phyloP scores from a whole-genome alignment of 2,329 filamentous ascomycete species.

The Stagonosporopsis cucurbitacearum region DNA sequence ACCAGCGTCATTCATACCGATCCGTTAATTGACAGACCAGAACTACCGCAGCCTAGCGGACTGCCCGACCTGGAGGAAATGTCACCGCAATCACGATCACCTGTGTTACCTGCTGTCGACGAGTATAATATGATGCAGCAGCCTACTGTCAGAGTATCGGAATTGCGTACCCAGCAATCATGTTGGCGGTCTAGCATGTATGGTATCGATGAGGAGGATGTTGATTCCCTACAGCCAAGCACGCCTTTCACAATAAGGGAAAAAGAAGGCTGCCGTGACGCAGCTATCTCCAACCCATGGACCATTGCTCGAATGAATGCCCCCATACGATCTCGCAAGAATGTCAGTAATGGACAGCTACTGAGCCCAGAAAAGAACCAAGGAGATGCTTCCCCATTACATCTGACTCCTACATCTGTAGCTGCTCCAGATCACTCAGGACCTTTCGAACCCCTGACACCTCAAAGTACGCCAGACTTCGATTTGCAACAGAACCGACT shows the following conservation, averaged over 20 bases:
- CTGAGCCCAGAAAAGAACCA: conserved; percentile 35
- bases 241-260: conserved; percentile 27
- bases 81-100: neutral
- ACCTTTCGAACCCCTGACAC: conserved; percentile 23
- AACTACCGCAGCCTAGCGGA: conserved; percentile 4
- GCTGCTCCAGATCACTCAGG: conserved; percentile 1
- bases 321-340: conserved; percentile 25
- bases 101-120: neutral
- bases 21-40: neutral
- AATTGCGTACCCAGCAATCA: neutral
- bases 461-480: conserved; percentile 21
- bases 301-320: conserved; percentile 57
- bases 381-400: neutral
- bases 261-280: conserved; percentile 41
- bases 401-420: conserved; percentile 14
- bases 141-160: neutral
- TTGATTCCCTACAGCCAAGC: conserved; percentile 31
- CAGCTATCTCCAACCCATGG: conserved; percentile 56
- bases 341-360: conserved; percentile 25
- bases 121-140: neutral
- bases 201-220: conserved; percentile 47
- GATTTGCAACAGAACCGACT: neutral
- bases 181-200: conserved; percentile 50
- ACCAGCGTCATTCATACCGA: conserved; percentile 11
- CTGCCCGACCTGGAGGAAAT: neutral